These are phyloP conservation scores for Neurospora tetraspora DNA, from an alignment of 495 filamentous ascomycete species.

Conservation along the genomic window DNA sequence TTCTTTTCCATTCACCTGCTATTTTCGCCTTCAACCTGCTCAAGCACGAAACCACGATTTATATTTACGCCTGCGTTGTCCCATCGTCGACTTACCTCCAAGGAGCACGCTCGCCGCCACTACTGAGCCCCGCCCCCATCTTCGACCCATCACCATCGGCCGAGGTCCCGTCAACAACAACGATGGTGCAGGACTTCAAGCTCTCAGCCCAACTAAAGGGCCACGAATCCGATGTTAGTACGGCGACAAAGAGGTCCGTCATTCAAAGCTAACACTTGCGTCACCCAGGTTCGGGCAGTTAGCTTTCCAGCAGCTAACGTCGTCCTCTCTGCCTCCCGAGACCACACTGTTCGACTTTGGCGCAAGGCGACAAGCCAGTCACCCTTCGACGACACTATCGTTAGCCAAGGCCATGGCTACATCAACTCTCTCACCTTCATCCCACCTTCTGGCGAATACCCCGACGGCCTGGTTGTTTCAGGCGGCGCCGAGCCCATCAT, in stretches of 20 bases:
- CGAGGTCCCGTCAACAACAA: neutral
- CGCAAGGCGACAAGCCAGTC: slow-evolving; percentile 45
- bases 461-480: slow-evolving; percentile 76
- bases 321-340: slow-evolving; percentile 78
- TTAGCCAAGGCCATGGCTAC: slow-evolving; percentile 66
- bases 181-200: slow-evolving; percentile 53
- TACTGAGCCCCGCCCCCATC: slow-evolving; percentile 2
- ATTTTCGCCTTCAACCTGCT: neutral
- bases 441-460: slow-evolving; percentile 55
- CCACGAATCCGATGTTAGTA: slow-evolving; percentile 74
- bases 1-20: neutral
- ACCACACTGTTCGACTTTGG: slow-evolving; percentile 86
- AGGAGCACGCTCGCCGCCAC: neutral
- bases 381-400: slow-evolving; percentile 71
- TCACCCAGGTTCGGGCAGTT: slow-evolving; percentile 72
- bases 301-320: slow-evolving; percentile 63
- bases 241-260: neutral
- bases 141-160: neutral
- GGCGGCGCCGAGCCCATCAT: slow-evolving; percentile 88
- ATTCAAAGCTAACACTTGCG: slow-evolving; percentile 7
- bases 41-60: neutral
- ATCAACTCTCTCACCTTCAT: slow-evolving; percentile 77
- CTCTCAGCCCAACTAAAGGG: slow-evolving; percentile 71
- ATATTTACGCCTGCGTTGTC: neutral
- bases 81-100: neutral